Evolutionary conservation across 257 asterid species (phyloP).

Genomic region (Nicotiana obtusifolia): DNA sequence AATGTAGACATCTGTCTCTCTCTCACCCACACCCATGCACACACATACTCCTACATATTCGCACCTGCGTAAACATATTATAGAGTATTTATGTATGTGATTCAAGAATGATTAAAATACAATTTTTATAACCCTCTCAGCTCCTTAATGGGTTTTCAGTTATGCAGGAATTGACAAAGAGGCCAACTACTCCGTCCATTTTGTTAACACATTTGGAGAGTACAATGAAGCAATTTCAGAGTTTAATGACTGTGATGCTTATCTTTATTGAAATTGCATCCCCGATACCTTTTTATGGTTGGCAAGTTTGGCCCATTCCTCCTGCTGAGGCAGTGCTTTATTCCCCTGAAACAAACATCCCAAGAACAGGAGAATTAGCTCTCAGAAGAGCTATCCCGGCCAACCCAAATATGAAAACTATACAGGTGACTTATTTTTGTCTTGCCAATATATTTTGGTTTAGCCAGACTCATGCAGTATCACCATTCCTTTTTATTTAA

Average conservation of each 20-base stretch:
- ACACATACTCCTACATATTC: too few relatives aligned
- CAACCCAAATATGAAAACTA: conserved; percentile 84
- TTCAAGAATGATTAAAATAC: not conserved
- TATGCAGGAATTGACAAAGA: conserved; percentile 49
- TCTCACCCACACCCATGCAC: too few relatives aligned
- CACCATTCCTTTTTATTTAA: not conserved
- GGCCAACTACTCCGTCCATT: conserved; percentile 16
- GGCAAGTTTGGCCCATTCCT: conserved; percentile 36
- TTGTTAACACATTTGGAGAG: conserved; percentile 29
- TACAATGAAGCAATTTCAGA: conserved; percentile 40
- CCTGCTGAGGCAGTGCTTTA: conserved; percentile 91
- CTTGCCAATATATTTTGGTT: not conserved
- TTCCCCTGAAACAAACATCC: conserved; percentile 93
- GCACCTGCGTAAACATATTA: too few relatives aligned
- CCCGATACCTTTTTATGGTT: conserved; percentile 50
- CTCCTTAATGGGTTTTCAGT: conserved; percentile 21
- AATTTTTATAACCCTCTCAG: not conserved
- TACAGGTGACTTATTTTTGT: conserved; percentile 47
- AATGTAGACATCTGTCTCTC: too few relatives aligned
- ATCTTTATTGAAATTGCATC: conserved; percentile 59
- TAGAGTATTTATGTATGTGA: too few relatives aligned
- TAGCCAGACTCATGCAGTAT: not conserved
- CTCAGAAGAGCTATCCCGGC: conserved; percentile 97
- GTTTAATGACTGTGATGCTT: conserved; percentile 40
- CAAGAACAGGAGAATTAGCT: conserved; percentile 96